Evolutionary conservation across 768 basidiomycete genomes (phyloP), one percentile per base, ranked within the genome.

Genomic region (Psilocybe cubensis): DNA sequence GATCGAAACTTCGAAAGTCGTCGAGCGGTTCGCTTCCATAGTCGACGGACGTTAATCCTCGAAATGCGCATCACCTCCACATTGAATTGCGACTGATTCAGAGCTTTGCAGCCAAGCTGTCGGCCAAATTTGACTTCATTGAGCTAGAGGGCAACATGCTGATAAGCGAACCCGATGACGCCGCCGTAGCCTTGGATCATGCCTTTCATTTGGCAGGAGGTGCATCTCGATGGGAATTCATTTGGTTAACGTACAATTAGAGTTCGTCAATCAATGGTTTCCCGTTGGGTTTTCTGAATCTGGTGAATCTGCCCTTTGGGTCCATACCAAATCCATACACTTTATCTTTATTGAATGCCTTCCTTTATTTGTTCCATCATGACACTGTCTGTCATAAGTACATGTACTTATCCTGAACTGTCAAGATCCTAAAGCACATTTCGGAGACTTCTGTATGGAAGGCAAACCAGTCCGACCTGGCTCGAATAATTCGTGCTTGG

Each of bases 381-480:
- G 60, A 42, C 47, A 54, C 40, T 42, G 50, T 42, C 52, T 40
- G 53, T 52, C 59, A 56, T 46, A 52, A 56, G 38, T 43, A 44
- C 41, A 31, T 54, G 24, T 12, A 7, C 31, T 33, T 33, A 48
- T 48, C 46, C 46, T 47, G 49, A 42, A 52, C 45, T 56, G 48
- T 50, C 49, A 51, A 40, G 29, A 43, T 28, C 21, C 31, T 38
- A 28, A 29, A 21, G 54, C 48, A 55, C 47, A 46, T 51, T 59
- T 51, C 42, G 49, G 48, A 44, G 46, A 54, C 50, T 27, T 23
- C 56, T 28, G 50, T 53, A 56, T 58, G 56, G 59, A 57, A 63
- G 48, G 25, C 66, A 69, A 69, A 69, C 68, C 66, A 67, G 64
- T 60, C 57, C 68, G 62, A 55, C 50, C 62, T 66, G 63, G 65